Evolutionary conservation across 768 basidiomycete genomes (phyloP).

Genomic region (Sarcodon sp.): DNA sequence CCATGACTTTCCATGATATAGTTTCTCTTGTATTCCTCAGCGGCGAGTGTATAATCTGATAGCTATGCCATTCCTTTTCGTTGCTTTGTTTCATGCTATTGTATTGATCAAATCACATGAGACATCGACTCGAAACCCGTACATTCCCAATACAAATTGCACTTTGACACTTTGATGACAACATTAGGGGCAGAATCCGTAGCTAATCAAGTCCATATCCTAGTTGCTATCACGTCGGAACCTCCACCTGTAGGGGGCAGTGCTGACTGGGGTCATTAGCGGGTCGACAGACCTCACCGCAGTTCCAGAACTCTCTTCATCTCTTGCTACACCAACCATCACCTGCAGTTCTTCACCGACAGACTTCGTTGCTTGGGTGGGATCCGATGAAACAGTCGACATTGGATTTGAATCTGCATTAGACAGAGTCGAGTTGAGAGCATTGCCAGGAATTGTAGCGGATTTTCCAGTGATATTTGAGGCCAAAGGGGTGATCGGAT

Average conservation of each 20-base stretch:
- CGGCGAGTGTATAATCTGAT: no score
- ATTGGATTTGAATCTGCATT: not conserved
- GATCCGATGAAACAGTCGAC: not conserved
- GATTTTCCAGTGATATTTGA: not conserved
- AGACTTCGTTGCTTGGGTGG: not conserved
- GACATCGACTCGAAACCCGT: no score
- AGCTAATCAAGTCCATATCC: not conserved
- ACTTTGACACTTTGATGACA: no score
- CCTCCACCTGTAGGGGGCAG: conserved; percentile 25
- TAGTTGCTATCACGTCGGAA: conserved; percentile 10
- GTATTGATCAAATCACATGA: no score
- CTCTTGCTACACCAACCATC: not conserved
- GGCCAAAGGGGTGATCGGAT: not conserved
- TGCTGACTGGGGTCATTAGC: conserved; percentile 13
- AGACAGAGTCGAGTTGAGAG: not conserved
- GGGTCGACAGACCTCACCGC: not conserved
- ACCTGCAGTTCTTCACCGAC: not conserved
- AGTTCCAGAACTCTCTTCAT: not conserved
- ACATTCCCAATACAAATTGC: no score
- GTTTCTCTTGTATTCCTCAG: no score
- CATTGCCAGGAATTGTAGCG: no score
- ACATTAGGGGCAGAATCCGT: no score
- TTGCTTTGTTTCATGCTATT: no score
- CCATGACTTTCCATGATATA: no score
- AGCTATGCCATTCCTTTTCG: no score